A percentile compares a stretch with the other conserved stretches of the same genome.
phyloP scores from a whole-genome alignment of 345 rosid species.

The Lenwebbia sp. region DNA sequence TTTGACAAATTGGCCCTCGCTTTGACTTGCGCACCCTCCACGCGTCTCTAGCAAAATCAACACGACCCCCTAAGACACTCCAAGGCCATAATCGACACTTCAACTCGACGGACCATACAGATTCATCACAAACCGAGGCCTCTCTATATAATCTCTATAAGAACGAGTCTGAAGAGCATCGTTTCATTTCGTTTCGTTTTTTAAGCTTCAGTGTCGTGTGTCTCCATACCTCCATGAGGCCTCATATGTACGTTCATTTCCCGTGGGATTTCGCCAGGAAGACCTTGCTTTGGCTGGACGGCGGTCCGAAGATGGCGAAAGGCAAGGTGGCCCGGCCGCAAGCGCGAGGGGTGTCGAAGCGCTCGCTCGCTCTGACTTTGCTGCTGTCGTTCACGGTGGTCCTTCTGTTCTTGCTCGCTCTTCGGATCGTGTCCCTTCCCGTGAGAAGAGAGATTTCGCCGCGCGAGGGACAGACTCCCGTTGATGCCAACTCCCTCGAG shows the following conservation, averaged over 20 bases:
- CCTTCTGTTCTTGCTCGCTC: not conserved
- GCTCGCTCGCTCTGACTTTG: not conserved
- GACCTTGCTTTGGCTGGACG: not conserved
- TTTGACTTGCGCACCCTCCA: not conserved
- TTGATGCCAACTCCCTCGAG: not conserved
- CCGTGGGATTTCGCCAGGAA: not conserved
- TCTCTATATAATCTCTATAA: not conserved
- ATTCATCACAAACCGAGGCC: not conserved
- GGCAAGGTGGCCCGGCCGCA: conserved; percentile 7
- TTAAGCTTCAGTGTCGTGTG: not conserved
- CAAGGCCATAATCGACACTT: not conserved
- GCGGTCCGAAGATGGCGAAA: conserved; percentile 1
- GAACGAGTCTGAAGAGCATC: not conserved
- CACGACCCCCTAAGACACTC: not conserved
- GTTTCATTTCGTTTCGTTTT: not conserved
- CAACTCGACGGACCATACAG: no score
- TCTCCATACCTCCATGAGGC: not conserved
- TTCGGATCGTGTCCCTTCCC: conserved; percentile 6
- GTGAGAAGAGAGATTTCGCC: not conserved
- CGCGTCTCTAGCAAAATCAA: not conserved
- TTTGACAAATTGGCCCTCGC: not conserved
- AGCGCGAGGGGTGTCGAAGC: not conserved
- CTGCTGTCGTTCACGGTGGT: not conserved
- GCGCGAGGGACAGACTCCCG: not conserved
- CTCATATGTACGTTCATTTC: not conserved